Evolutionary conservation across 208 protist genomes (phyloP), one percentile per base, ranked within the genome.

Genomic region (Kentomonas sorsogonicus): DNA sequence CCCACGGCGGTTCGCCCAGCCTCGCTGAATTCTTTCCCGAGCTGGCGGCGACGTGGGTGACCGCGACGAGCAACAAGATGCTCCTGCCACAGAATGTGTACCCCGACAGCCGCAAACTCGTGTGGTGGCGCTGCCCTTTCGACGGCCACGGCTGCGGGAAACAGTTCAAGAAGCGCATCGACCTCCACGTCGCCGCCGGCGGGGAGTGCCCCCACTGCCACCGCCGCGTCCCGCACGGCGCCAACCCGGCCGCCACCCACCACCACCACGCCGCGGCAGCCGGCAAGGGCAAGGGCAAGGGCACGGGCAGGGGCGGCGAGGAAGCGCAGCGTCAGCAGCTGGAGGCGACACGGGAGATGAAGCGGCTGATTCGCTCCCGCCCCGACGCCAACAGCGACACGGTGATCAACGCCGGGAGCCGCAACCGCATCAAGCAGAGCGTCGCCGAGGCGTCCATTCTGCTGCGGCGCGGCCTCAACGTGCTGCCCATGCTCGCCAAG

Each of bases 401-500:
- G 25, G 15, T 3, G 2, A 30, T 88, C 29, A 68, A 59, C 1
- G 77, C 73, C 0, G 38, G 47, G 11, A 79, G 86, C 69, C 72
- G 71, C 4, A 91, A 88, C 40, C 73, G 74, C 23, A 64, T 87
- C 23, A 80, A 79, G 64, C 85, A 74, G 56, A 86, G 74, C 39
- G 75, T 94, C 33, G 80, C 86, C 15, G 86, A 94, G 45, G 69
- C 66, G 18, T 60, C 67, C 16, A 89, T 89, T 54, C 67, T 94
- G 2, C 71, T 73, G 23, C 59, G 60, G 23, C 43, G 70, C 23
- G 86, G 89, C 45, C 74, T 53, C 16, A 90, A 88, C 53, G 46
- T 94, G 13, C 72, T 78, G 54, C 88, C 88, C n/a, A 94, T 94
- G 88, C 78, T 94, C 11, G 88, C 88, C 27, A 81, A 87, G 60